phyloP scores from a whole-genome alignment of 2,329 filamentous ascomycete species.

The Periconia macrospinosa region DNA sequence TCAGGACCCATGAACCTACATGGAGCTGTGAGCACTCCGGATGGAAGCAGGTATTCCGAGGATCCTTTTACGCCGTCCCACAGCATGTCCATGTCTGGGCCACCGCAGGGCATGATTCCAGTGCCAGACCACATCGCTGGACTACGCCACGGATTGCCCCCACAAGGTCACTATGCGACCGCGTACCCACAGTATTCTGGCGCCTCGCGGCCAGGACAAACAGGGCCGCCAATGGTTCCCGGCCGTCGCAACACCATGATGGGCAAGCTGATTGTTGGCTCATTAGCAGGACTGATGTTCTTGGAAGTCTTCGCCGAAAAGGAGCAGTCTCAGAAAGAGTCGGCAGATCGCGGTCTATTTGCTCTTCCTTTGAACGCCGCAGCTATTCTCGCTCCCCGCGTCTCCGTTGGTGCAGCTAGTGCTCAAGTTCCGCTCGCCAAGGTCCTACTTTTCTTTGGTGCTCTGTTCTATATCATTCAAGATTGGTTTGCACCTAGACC shows the following conservation, averaged over 20 bases:
- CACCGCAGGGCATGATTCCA: constrained; percentile 46
- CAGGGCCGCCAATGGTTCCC: constrained; percentile 40
- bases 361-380: constrained; percentile 44
- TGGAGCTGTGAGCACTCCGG: constrained; percentile 34
- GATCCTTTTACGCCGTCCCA: constrained; percentile 37
- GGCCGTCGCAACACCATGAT: constrained; percentile 53
- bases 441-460: constrained; percentile 54
- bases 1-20: constrained; percentile 46
- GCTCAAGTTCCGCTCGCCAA: constrained; percentile 51
- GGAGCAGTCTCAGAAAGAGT: constrained; percentile 57
- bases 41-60: constrained; percentile 40
- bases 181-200: constrained; percentile 38
- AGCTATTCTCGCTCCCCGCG: constrained; percentile 32
- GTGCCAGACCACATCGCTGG: constrained; percentile 47
- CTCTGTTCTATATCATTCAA: constrained; percentile 59
- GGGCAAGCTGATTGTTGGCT: constrained; percentile 88
- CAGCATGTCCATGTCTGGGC: constrained; percentile 29
- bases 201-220: constrained; percentile 20
- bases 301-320: constrained; percentile 74
- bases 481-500: constrained; percentile 61
- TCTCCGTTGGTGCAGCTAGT: constrained; percentile 33
- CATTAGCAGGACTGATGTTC: constrained; percentile 88
- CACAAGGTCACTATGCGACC: constrained; percentile 42
- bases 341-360: constrained; percentile 45
- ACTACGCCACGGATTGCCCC: constrained; percentile 41